phyloP scores from a whole-genome alignment of 179 eudicot genomes.

The Actinidia chinensis region DNA sequence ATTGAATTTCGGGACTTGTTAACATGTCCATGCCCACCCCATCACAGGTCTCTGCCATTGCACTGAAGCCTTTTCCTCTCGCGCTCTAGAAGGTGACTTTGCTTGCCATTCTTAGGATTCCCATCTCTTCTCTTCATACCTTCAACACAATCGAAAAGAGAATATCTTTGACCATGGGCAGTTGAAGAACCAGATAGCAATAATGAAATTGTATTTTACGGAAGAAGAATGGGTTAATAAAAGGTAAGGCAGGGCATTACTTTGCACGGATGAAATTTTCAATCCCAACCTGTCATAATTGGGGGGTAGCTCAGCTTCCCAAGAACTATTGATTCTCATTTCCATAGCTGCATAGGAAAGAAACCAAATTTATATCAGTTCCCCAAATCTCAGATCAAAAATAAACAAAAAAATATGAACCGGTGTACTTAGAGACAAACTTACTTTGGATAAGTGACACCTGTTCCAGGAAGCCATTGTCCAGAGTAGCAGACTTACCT shows the following conservation, averaged over 20 bases:
- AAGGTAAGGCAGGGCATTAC: conserved; percentile 42
- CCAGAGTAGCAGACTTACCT: conserved; percentile 99
- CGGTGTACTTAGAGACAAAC: conserved; percentile 24
- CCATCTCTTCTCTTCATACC: conserved; percentile 99
- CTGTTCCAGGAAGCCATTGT: conserved; percentile 99
- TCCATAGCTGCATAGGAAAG: conserved; percentile 40
- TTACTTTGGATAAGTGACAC: conserved; percentile 91
- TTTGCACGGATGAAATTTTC: conserved; percentile 99
- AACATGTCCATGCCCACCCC: conserved; percentile 46
- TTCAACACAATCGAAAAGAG: conserved; percentile 19
- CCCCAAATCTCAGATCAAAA: not conserved
- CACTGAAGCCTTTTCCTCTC: conserved; percentile 50
- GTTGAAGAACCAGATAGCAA: not conserved
- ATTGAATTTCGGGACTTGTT: conserved; percentile 37
- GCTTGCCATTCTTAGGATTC: conserved; percentile 63
- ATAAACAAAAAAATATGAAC: not conserved
- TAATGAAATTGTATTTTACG: not conserved
- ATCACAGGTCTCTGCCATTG: conserved; percentile 61
- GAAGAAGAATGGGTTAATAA: conserved; percentile 3
- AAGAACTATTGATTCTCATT: conserved; percentile 84
- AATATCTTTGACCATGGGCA: not conserved
- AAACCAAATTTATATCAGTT: conserved; percentile 1
- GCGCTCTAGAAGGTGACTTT: conserved; percentile 53
- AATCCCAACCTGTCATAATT: conserved; percentile 97
- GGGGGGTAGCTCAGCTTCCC: conserved; percentile 98